These are phyloP conservation scores for Entomortierella parvispora DNA, from an alignment of 192 early-diverging fungal genomes.

Conservation along the genomic window DNA sequence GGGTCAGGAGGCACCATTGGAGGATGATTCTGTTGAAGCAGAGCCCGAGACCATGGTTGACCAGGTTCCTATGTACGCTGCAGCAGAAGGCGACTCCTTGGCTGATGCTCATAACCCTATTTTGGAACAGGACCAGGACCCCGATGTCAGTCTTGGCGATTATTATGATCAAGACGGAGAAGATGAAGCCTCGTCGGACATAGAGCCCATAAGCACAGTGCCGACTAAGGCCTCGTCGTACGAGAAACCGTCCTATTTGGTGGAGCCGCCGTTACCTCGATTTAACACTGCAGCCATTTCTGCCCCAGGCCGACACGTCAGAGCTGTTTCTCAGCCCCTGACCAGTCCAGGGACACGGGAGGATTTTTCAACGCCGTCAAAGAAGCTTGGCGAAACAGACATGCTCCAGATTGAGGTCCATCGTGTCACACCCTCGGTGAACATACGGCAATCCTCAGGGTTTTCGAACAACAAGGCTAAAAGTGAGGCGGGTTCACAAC, in stretches of 20 bases:
- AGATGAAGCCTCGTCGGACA: background rate
- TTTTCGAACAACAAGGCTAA: background rate
- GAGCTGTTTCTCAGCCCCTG: constrained; percentile 12
- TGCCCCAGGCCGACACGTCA: constrained; percentile 4
- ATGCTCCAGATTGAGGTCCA: constrained; percentile 24
- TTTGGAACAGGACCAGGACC: background rate
- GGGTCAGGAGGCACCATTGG: constrained; percentile 19
- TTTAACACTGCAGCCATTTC: constrained; percentile 7
- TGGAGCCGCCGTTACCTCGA: constrained; percentile 10
- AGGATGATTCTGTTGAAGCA: background rate
- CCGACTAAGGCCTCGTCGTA: constrained; percentile 19
- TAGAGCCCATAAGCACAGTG: background rate
- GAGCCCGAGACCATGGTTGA: background rate
- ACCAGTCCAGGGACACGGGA: constrained; percentile 3
- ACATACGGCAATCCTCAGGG: background rate
- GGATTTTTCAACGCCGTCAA: background rate
- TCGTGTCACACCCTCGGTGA: background rate
- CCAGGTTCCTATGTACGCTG: constrained; percentile 42
- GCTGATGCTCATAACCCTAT: constrained; percentile 2
- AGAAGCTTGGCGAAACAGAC: background rate
- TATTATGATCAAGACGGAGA: background rate
- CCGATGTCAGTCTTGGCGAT: background rate
- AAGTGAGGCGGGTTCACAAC: background rate
- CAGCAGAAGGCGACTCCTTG: constrained; percentile 26
- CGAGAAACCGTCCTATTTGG: constrained; percentile 8